Evolutionary conservation across 164 flowering plant genomes (phyloP).

Genomic region (Stephania cephalantha): DNA sequence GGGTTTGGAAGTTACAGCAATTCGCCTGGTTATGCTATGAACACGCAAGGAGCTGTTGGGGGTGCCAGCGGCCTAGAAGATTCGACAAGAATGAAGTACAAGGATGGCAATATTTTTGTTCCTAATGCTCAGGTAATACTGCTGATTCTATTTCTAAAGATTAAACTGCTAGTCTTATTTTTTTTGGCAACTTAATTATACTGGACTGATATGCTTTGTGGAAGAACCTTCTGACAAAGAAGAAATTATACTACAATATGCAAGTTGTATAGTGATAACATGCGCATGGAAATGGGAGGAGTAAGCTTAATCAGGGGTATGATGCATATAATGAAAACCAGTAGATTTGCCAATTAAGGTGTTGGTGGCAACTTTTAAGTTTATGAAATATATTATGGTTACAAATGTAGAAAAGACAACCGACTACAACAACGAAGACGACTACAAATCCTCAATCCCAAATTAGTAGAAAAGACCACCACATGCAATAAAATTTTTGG

Average conservation of each 20-base stretch:
- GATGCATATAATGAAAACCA: neutral
- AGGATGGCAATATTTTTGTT: slow-evolving; percentile 73
- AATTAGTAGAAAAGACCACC: neutral
- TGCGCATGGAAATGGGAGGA: neutral
- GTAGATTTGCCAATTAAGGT: neutral
- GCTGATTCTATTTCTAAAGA: neutral
- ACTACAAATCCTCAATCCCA: too few species aligned
- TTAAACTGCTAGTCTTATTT: neutral
- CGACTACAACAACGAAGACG: too few species aligned
- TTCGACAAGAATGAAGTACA: slow-evolving; percentile 77
- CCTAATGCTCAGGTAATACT: slow-evolving; percentile 77
- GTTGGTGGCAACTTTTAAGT: neutral
- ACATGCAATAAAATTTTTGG: neutral
- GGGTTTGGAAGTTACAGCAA: slow-evolving; percentile 72
- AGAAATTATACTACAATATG: neutral
- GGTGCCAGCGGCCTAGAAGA: slow-evolving; percentile 70
- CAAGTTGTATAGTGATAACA: neutral
- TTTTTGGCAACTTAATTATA: neutral
- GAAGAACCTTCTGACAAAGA: neutral
- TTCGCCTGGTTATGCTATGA: slow-evolving; percentile 72
- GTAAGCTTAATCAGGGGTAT: neutral
- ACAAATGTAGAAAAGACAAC: too few species aligned
- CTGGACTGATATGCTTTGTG: neutral
- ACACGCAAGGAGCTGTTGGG: slow-evolving; percentile 61
- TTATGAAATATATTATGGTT: too few species aligned